Base-by-base conservation (phyloP, 257 asterid species). In the Mitragyna speciosa region DNA sequence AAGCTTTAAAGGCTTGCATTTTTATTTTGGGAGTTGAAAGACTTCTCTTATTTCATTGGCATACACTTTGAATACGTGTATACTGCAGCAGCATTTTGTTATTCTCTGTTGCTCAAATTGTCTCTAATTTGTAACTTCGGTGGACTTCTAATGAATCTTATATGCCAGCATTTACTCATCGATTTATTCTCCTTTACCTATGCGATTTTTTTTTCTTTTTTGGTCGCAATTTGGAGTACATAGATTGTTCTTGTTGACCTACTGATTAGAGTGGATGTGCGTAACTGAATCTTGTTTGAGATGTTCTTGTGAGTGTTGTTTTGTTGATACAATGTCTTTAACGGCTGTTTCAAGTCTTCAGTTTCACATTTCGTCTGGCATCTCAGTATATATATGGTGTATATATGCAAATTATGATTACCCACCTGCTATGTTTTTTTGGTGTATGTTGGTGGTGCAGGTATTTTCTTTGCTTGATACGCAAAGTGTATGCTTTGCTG, bases 381-480 rank as follows among this genome's bases (percentile, higher is more conserved):
- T 52, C 59, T 52, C 59, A 52, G 4, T 17, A 16, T 12, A 12
- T 52, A 14, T 52, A 24, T 6, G 4, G 41, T 36, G 4, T 36
- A 49, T 49, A 10, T 49, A 8, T 0, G 16, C 54, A 64, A 11
- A 67, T 39, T 11, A 6, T 69, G 28, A 36, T 69, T 51, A 12
- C 26, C 7, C 39, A 36, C 41, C n/a, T 28, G 73, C 79, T 68
- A 48, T 70, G 8, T 45, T 4, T 9, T 43, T 78, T 70, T 71
- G 56, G 36, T 70, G 73, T 75, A 11, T 84, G 17, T 20, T 83
- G 73, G 59, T 83, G 61, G 45, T 82, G 73, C 88, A 92, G 98
- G 93, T 94, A 51, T 91, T 94, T 76, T 86, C 97, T 68, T 58
- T 89, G 87, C 92, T 94, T 67, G 96, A 92, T 85, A 86, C 98